Conservation (phyloP, 2,329 filamentous ascomycete species). For the Erysiphe pulchra region DNA sequence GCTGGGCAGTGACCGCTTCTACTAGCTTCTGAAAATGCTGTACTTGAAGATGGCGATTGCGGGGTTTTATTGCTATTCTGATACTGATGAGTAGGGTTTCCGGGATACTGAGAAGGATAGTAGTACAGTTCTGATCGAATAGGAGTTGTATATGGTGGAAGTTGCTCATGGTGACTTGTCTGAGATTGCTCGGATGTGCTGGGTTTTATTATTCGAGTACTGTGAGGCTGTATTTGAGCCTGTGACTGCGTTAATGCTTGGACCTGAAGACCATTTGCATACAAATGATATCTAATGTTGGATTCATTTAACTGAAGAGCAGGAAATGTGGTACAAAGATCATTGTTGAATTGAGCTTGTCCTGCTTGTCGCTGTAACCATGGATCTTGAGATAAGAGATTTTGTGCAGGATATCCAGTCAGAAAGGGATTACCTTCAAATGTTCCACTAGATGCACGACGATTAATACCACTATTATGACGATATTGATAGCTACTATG, state of each 20-base stretch:
- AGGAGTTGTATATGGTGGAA: conserved; percentile 31
- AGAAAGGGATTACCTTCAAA: conserved; percentile 10
- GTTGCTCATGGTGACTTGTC: conserved; percentile 36
- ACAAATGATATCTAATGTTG: conserved; percentile 20
- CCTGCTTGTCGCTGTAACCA: conserved; percentile 14
- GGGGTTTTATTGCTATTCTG: conserved; percentile 27
- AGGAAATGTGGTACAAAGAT: conserved; percentile 14
- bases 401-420: conserved; percentile 5
- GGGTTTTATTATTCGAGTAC: conserved; percentile 12
- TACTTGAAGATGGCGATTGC: conserved; percentile 24
- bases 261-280: conserved; percentile 17
- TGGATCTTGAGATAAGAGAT: conserved; percentile 10
- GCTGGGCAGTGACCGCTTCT: conserved; percentile 29
- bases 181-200: conserved; percentile 24
- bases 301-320: conserved; percentile 20
- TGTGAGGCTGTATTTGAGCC: conserved; percentile 8
- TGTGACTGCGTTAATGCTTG: conserved; percentile 17
- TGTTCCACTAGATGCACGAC: conserved; percentile 12
- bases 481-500: conserved; percentile 9
- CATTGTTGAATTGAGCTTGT: conserved; percentile 14
- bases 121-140: conserved; percentile 30
- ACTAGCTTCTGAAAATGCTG: conserved; percentile 24
- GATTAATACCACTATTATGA: conserved; percentile 9
- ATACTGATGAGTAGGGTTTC: conserved; percentile 21
- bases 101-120: conserved; percentile 19